Evolutionary conservation across 176 grass and related monocot species (phyloP), one percentile per base, ranked within the genome.

Genomic region (Phyllostachys edulis): DNA sequence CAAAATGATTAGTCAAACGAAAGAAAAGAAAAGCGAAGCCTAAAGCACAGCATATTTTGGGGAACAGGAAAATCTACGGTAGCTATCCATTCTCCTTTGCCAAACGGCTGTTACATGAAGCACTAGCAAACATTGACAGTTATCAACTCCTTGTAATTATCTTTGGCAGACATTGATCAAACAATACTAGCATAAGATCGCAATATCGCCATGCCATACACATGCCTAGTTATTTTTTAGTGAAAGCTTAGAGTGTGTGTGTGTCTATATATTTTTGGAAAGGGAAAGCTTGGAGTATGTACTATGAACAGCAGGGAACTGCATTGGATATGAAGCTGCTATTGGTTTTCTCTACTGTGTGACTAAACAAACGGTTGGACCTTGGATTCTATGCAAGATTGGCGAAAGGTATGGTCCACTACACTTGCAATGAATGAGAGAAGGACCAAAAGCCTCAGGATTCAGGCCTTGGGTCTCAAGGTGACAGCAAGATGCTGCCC

Each of bases 381-480:
- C 49, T 77, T 60, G 71, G 82, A 54, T 54, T 66, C 61, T 21
- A 84, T 1, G 73, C 6, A 44, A 23, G 26, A 15, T 14, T 24
- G 12, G 64, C 41, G 40, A 82, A 72, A 47, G 40, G 3, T 9
- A 13, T 59, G 51, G 67, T 32, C 18, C 80, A 69, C 66, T 42
- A 37, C 66, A 59, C 21, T 70, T 42, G 73, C 54, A 17, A 1
- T 6, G 32, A n/a, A 51, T 76, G 62, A 49, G 72, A 20, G 66
- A 40, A 65, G 17, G 37, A 77, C 64, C 50, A 69, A 69, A 77
- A 69, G 37, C 20, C 46, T 62, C 24, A 46, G 37, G 50, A 24
- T 69, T 77, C 72, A 68, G 49, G 62, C 37, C 72, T 77, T 57
- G 82, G 47, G 73, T 77, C 50, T 77, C 38, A 63, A 60, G 49